phyloP scores from a whole-genome alignment of 2,329 filamentous ascomycete species.

The Sporothrix phasma region DNA sequence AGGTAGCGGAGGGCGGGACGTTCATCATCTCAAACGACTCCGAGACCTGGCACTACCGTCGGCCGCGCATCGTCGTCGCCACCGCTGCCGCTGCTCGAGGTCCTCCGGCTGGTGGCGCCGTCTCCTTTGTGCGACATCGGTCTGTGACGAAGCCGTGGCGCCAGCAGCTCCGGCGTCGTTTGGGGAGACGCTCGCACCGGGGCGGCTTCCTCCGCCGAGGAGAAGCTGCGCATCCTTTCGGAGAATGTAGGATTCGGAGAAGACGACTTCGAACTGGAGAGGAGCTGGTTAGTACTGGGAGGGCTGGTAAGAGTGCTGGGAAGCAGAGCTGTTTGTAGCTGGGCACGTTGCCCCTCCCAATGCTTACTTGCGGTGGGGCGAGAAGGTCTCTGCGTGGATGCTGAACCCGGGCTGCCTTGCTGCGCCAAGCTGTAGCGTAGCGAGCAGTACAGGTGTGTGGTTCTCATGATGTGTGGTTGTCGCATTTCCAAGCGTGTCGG shows the following conservation, averaged over 20 bases:
- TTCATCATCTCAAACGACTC: conserved; percentile 65
- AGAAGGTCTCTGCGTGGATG: conserved; percentile 79
- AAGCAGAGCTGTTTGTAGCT: too few relatives aligned
- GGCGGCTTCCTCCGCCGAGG: conserved; percentile 32
- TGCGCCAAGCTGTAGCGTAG: conserved; percentile 34
- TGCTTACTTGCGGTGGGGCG: conserved; percentile 68
- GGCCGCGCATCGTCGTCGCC: conserved; percentile 23
- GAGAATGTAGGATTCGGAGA: conserved; percentile 61
- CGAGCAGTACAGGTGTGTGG: conserved; percentile 37
- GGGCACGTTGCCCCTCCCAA: too few relatives aligned
- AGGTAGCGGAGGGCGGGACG: conserved; percentile 63
- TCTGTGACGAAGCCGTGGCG: conserved; percentile 32
- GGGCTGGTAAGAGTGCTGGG: too few relatives aligned
- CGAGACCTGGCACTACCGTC: conserved; percentile 28
- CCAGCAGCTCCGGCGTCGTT: conserved; percentile 31
- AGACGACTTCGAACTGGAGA: conserved; percentile 65
- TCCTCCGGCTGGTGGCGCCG: conserved; percentile 27
- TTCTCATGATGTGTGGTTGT: conserved; percentile 40
- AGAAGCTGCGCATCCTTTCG: conserved; percentile 58
- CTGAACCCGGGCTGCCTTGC: conserved; percentile 57
- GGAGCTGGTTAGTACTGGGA: background rate
- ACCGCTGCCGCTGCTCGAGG: background rate
- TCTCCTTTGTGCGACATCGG: conserved; percentile 30
- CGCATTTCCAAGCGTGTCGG: conserved; percentile 19
- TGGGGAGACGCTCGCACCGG: background rate